These are phyloP conservation scores for Podospora fimiseda DNA, from an alignment of 495 filamentous ascomycete species.

Conservation along the genomic window DNA sequence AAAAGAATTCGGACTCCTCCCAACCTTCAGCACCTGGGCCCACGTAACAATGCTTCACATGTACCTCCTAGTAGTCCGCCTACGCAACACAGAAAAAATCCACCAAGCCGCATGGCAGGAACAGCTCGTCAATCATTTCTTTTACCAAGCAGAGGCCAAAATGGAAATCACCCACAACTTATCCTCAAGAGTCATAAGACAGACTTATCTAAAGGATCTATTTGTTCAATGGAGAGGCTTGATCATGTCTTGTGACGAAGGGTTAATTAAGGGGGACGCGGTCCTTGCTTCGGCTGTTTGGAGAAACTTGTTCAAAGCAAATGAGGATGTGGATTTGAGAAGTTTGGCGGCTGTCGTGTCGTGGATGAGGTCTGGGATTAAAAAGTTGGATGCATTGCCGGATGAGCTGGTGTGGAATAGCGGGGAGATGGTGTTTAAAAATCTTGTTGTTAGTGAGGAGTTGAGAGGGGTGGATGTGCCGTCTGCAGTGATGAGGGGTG, in stretches of 20 bases:
- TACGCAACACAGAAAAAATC: conserved; percentile 64
- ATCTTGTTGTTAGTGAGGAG: conserved; percentile 32
- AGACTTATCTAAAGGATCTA: conserved; percentile 84
- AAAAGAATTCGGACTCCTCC: conserved; percentile 48
- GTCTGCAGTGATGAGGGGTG: conserved; percentile 18
- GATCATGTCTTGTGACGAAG: conserved; percentile 81
- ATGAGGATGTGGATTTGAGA: conserved; percentile 62
- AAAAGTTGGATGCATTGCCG: conserved; percentile 53
- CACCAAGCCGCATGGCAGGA: conserved; percentile 34
- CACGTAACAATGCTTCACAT: conserved; percentile 94
- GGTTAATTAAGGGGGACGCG: conserved; percentile 73
- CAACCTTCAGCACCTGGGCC: conserved; percentile 91
- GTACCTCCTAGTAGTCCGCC: conserved; percentile 83
- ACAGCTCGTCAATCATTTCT: conserved; percentile 80
- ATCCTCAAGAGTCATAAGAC: conserved; percentile 56
- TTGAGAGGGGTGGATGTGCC: conserved; percentile 36
- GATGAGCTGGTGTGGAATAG: conserved; percentile 46
- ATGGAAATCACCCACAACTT: conserved; percentile 71
- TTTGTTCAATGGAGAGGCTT: conserved; percentile 88
- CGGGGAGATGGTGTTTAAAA: conserved; percentile 34
- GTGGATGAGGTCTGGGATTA: conserved; percentile 67
- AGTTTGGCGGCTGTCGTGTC: conserved; percentile 66
- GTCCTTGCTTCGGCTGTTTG: conserved; percentile 83
- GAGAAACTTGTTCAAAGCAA: conserved; percentile 84
- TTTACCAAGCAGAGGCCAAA: conserved; percentile 79